These are phyloP conservation scores for Suillus alpinus DNA, from an alignment of 768 basidiomycete genomes.

Conservation along the genomic window DNA sequence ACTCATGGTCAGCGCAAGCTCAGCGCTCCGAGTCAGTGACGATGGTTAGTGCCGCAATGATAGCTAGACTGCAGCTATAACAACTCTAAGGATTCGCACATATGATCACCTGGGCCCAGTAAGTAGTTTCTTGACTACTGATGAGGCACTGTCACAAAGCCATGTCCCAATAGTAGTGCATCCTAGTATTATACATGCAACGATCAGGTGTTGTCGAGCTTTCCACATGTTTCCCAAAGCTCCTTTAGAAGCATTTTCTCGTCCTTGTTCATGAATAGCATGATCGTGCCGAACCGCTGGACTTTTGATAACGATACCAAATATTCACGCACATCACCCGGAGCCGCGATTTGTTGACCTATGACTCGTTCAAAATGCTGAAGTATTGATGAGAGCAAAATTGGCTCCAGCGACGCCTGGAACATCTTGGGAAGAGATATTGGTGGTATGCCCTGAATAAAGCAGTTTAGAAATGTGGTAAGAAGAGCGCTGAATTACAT, in stretches of 20 bases:
- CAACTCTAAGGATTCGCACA: too few species aligned
- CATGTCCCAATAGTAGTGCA: neutral
- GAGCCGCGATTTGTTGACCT: slow-evolving; percentile 16
- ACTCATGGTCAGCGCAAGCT: too few species aligned
- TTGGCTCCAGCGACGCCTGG: slow-evolving; percentile 67
- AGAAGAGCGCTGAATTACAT: slow-evolving; percentile 18
- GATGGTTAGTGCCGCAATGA: too few species aligned
- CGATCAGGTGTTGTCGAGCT: neutral
- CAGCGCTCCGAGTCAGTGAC: too few species aligned
- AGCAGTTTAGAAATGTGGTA: neutral
- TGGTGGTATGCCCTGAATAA: slow-evolving; percentile 51
- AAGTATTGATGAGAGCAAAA: slow-evolving; percentile 56
- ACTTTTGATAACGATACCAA: slow-evolving; percentile 52
- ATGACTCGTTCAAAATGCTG: slow-evolving; percentile 40
- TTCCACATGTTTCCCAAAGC: slow-evolving; percentile 43
- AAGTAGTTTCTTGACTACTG: neutral
- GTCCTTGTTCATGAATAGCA: slow-evolving; percentile 54
- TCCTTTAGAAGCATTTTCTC: slow-evolving; percentile 51
- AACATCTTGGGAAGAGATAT: slow-evolving; percentile 58
- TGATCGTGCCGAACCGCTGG: slow-evolving; percentile 60
- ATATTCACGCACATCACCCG: slow-evolving; percentile 39
- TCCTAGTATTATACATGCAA: neutral
- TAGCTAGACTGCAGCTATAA: too few species aligned
- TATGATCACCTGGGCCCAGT: neutral
- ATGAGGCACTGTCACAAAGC: neutral